Evolutionary conservation across 305 asterid genomes (phyloP).

Genomic region (Rubia tinctorum): DNA sequence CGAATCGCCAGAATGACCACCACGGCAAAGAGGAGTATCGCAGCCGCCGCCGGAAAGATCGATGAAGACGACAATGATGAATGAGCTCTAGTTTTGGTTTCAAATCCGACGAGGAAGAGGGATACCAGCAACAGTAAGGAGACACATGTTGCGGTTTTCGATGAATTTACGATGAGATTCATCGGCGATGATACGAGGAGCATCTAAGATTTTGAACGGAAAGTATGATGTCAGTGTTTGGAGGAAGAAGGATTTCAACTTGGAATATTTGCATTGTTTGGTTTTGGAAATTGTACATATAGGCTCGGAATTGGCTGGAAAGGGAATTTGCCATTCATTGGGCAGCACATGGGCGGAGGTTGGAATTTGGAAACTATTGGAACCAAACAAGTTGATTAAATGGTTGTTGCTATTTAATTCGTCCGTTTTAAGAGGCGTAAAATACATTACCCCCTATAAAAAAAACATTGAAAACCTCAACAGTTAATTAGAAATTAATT

Average conservation of each 20-base stretch:
- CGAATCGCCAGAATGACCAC: constrained; percentile 37
- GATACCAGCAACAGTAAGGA: constrained; percentile 32
- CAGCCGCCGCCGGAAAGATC: constrained; percentile 19
- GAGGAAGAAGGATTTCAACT: not conserved
- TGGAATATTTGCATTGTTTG: not conserved
- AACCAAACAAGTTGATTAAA: constrained; percentile 23
- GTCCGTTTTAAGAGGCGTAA: too few relatives aligned
- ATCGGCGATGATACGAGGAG: constrained; percentile 9
- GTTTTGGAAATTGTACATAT: not conserved
- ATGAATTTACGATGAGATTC: too few relatives aligned
- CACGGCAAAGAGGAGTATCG: constrained; percentile 21
- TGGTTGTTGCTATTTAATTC: too few relatives aligned
- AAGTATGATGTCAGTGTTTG: not conserved
- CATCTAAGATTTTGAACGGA: not conserved
- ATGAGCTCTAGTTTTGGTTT: not conserved
- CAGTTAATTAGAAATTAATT: too few relatives aligned
- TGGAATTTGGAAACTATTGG: constrained; percentile 56
- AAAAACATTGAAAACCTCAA: too few relatives aligned
- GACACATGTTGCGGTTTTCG: constrained; percentile 30
- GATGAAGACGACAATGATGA: constrained; percentile 17
- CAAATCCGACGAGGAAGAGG: constrained; percentile 27
- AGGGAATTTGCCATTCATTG: constrained; percentile 43
- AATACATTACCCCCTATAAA: too few relatives aligned
- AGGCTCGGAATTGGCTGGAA: constrained; percentile 4
- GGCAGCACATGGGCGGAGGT: constrained; percentile 81